These are phyloP conservation scores for Blumeriella jaapii DNA, from an alignment of 2,329 filamentous ascomycete species.

Conservation along the genomic window DNA sequence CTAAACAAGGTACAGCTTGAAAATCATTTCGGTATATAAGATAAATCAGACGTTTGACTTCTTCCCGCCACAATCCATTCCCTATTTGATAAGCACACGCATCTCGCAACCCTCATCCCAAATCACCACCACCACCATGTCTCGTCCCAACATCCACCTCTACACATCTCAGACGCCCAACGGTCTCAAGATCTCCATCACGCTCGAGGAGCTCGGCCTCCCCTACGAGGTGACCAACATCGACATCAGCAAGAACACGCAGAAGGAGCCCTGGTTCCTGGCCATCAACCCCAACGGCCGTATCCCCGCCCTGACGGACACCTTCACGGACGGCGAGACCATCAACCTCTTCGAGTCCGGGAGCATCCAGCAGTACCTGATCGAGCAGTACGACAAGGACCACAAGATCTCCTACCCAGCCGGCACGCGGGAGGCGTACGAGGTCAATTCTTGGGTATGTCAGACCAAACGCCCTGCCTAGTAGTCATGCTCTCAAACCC, in stretches of 20 bases:
- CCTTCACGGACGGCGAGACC: slow-evolving; percentile 56
- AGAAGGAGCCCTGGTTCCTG: slow-evolving; percentile 81
- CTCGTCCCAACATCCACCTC: slow-evolving; percentile 25
- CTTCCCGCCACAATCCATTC: no score
- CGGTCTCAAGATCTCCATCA: slow-evolving; percentile 80
- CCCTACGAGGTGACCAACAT: slow-evolving; percentile 68
- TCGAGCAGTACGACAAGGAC: slow-evolving; percentile 69
- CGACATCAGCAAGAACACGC: slow-evolving; percentile 30
- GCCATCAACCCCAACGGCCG: slow-evolving; percentile 89
- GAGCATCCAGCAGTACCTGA: slow-evolving; percentile 73
- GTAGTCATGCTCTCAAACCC: no score
- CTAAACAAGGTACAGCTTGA: no score
- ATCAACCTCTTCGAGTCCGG: slow-evolving; percentile 77
- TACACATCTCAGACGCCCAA: slow-evolving; percentile 69
- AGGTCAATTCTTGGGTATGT: slow-evolving; percentile 64
- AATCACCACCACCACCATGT: slow-evolving; percentile 31
- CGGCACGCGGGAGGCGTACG: slow-evolving; percentile 64
- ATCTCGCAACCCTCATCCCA: slow-evolving; percentile 9
- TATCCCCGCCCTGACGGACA: slow-evolving; percentile 80
- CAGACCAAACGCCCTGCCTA: no score
- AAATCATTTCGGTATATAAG: no score
- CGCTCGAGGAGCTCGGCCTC: slow-evolving; percentile 72
- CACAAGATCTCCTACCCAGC: slow-evolving; percentile 72
- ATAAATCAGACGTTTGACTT: no score
- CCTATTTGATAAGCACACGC: no score